Conservation (phyloP, 1,284 basidiomycete genomes). For the Naganishia sp. region DNA sequence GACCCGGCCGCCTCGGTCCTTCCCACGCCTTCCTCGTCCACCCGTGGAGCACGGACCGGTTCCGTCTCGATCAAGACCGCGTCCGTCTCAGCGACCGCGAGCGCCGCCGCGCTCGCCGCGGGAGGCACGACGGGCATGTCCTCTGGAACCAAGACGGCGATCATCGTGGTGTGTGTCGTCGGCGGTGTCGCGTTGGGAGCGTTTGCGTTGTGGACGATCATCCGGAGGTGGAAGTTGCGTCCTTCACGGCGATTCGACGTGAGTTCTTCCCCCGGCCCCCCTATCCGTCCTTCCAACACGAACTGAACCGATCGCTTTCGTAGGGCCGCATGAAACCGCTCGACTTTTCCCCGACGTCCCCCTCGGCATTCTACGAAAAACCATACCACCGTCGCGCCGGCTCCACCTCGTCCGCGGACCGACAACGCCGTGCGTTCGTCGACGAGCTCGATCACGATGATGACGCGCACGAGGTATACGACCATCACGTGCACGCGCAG, state of each 20-base stretch:
- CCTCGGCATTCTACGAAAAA: slow-evolving; percentile 29
- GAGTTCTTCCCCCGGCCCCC: background rate
- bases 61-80: slow-evolving; percentile 13
- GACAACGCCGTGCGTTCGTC: slow-evolving; percentile 30
- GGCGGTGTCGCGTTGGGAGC: slow-evolving; percentile 66
- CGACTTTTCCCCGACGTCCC: slow-evolving; percentile 30
- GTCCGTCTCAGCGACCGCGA: slow-evolving; percentile 18
- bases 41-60: slow-evolving; percentile 2
- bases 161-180: slow-evolving; percentile 68
- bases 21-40: slow-evolving; percentile 11
- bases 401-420: slow-evolving; percentile 26
- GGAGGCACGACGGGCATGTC: slow-evolving; percentile 30
- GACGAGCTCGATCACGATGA: slow-evolving; percentile 30
- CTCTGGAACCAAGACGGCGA: slow-evolving; percentile 57
- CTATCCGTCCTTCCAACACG: background rate
- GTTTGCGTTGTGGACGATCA: slow-evolving; percentile 74
- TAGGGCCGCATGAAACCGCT: slow-evolving; percentile 31
- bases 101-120: slow-evolving; percentile 21
- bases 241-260: slow-evolving; percentile 70
- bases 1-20: slow-evolving; percentile 1
- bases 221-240: slow-evolving; percentile 82
- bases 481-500: slow-evolving; percentile 8
- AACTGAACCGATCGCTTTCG: background rate
- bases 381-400: slow-evolving; percentile 7
- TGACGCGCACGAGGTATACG: slow-evolving; percentile 1